A percentile compares a stretch with the other conserved stretches of the same genome.
Conservation (phyloP, 176 grass and related monocot species). For the Zoysia pacifica region DNA sequence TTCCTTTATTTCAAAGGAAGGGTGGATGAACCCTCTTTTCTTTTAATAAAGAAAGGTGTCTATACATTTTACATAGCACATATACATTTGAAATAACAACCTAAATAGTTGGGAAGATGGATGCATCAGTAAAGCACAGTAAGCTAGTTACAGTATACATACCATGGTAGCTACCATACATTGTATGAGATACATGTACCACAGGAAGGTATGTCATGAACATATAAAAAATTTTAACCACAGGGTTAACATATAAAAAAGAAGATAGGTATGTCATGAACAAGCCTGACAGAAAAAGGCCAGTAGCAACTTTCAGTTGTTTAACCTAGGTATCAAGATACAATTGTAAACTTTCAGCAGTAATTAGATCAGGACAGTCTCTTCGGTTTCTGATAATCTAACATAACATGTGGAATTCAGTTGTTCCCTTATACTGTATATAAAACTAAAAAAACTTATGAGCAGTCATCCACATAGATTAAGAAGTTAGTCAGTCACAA, state of each 20-base stretch:
- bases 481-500: constrained; percentile 10
- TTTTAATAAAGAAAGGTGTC: too few relatives aligned
- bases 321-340: constrained; percentile 94
- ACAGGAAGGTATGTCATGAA: too few relatives aligned
- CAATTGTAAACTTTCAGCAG: constrained; percentile 74
- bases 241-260: background rate
- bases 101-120: too few relatives aligned
- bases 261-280: constrained; percentile 21
- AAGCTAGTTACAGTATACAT: too few relatives aligned
- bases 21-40: too few relatives aligned
- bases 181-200: too few relatives aligned
- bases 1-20: too few relatives aligned
- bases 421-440: constrained; percentile 92
- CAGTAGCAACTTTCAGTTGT: constrained; percentile 90
- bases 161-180: too few relatives aligned
- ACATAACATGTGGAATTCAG: constrained; percentile 90
- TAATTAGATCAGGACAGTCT: constrained; percentile 81
- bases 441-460: constrained; percentile 94
- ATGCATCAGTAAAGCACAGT: too few relatives aligned
- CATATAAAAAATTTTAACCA: too few relatives aligned
- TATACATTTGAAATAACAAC: too few relatives aligned
- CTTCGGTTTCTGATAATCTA: constrained; percentile 95
- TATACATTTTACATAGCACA: too few relatives aligned
- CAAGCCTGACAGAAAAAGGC: constrained; percentile 89
- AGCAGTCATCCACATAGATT: constrained; percentile 83